Base-by-base conservation (phyloP, 176 grass and related monocot species). In the Oryza glumipatula region DNA sequence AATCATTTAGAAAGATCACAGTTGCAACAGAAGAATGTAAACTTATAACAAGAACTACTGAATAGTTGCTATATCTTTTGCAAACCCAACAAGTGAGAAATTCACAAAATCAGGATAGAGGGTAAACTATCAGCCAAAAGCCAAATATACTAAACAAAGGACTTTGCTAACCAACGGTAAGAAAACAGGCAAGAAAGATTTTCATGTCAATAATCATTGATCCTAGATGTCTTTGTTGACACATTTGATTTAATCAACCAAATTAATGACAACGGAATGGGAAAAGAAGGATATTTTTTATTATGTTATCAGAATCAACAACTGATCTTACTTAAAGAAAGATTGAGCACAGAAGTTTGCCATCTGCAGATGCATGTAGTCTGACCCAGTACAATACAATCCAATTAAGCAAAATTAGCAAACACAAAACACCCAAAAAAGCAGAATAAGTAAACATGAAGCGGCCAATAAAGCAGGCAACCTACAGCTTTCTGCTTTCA, bases 391-490 rank as follows among this genome's bases (percentile, higher is more conserved):
- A 84, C 74, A 80, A 44, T 68, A 63, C 58, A 23, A 63, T 23
- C 58, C 8, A 63, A 23, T 89, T n/a, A 38, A 82, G 28, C 52
- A 74, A 78, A 78, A 77, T 28, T 49, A 68, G 73, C 77, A 85
- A 63, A 61, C 76, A 71, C 30, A 72, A 81, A n/a, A 7, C 19
- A 65, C 19, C 19, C n/a, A 76, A 80, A 13, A 11, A 54, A 71
- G 11, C n/a, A 60, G 44, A 46, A 67, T 22, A 24, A 74, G 41
- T 48, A 11, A 87, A 24, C 46, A 1, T 44, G 16, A 81, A 60
- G 16, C 5, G 28, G 48, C 19, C 26, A 77, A 15, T 22, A 77
- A 65, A 82, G 67, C 73, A 88, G 28, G 52, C 72, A 48, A 14
- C 44, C 39, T 52, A 39, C 19, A 28, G 44, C 23, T 17, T 44